Evolutionary conservation across 1,284 basidiomycete genomes (phyloP).

Genomic region (Pascua guehoae): DNA sequence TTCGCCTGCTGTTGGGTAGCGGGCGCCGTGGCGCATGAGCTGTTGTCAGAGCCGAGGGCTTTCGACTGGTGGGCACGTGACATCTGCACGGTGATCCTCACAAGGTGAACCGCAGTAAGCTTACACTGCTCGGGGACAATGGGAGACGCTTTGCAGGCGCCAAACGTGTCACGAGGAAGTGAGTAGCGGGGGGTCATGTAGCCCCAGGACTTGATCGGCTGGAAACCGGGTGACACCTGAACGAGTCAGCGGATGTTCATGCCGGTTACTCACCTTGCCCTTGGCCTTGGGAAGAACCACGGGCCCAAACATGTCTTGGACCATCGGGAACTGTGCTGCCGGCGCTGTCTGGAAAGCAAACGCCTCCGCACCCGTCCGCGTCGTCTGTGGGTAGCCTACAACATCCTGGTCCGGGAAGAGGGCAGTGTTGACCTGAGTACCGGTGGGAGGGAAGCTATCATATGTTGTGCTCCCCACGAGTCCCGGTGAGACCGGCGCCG

Average conservation of each 20-base stretch:
- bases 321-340: slow-evolving; percentile 47
- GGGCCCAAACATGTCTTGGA: slow-evolving; percentile 48
- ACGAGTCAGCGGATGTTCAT: no score
- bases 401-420: slow-evolving; percentile 52
- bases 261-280: slow-evolving; percentile 8
- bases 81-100: not conserved
- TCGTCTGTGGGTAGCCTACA: slow-evolving; percentile 55
- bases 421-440: slow-evolving; percentile 27
- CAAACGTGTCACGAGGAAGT: slow-evolving; percentile 64
- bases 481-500: not conserved
- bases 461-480: slow-evolving; percentile 27
- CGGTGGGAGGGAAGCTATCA: slow-evolving; percentile 34
- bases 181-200: slow-evolving; percentile 82
- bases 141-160: slow-evolving; percentile 63
- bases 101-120: slow-evolving; percentile 63
- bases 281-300: slow-evolving; percentile 48
- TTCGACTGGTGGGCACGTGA: no score
- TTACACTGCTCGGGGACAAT: slow-evolving; percentile 64
- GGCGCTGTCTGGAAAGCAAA: slow-evolving; percentile 54
- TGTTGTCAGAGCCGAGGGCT: slow-evolving; percentile 33
- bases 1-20: slow-evolving; percentile 44
- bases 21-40: slow-evolving; percentile 60
- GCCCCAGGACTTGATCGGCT: slow-evolving; percentile 73
- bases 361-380: slow-evolving; percentile 56
- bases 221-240: slow-evolving; percentile 43